phyloP scores from a whole-genome alignment of 2,329 filamentous ascomycete genomes.

The Exophiala dermatitidis region DNA sequence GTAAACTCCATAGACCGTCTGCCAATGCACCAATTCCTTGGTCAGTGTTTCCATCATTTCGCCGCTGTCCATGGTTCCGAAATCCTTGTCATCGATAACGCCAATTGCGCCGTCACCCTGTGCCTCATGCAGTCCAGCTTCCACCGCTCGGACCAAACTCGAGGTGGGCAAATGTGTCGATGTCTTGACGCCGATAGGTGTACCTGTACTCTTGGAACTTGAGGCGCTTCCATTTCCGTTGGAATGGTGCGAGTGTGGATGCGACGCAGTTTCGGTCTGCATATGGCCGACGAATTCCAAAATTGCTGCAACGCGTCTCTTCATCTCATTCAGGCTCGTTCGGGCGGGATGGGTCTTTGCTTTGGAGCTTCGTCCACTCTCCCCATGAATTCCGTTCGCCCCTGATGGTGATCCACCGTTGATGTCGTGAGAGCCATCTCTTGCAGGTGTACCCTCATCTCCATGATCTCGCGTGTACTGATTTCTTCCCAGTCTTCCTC shows the following conservation, averaged over 20 bases:
- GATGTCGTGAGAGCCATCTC: conserved; percentile 28
- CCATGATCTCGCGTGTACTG: conserved; percentile 74
- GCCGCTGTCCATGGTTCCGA: conserved; percentile 67
- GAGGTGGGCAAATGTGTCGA: conserved; percentile 25
- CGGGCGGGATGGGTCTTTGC: conserved; percentile 48
- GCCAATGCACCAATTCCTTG: conserved; percentile 75
- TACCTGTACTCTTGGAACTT: conserved; percentile 29
- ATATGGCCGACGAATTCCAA: conserved; percentile 84
- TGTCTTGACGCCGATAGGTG: conserved; percentile 18
- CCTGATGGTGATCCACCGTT: conserved; percentile 31
- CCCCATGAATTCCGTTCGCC: conserved; percentile 50
- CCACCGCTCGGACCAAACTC: conserved; percentile 31
- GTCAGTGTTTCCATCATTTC: conserved; percentile 90
- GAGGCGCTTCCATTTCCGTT: conserved; percentile 26
- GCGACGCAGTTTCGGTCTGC: conserved; percentile 73
- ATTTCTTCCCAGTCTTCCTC: conserved; percentile 63
- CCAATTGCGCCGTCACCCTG: conserved; percentile 21
- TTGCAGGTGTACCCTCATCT: conserved; percentile 36
- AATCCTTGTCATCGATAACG: conserved; percentile 44
- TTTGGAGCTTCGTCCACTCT: conserved; percentile 55
- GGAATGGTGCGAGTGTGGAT: conserved; percentile 38
- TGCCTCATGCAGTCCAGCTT: conserved; percentile 32
- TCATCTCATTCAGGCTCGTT: conserved; percentile 81
- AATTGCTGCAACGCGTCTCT: conserved; percentile 72
- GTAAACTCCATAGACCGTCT: conserved; percentile 59